Percentiles rank a stretch among this genome's conserved stretches.
These are phyloP conservation scores for Sclerotinia glacialis DNA, from an alignment of 2,329 filamentous ascomycete species.

Conservation along the genomic window DNA sequence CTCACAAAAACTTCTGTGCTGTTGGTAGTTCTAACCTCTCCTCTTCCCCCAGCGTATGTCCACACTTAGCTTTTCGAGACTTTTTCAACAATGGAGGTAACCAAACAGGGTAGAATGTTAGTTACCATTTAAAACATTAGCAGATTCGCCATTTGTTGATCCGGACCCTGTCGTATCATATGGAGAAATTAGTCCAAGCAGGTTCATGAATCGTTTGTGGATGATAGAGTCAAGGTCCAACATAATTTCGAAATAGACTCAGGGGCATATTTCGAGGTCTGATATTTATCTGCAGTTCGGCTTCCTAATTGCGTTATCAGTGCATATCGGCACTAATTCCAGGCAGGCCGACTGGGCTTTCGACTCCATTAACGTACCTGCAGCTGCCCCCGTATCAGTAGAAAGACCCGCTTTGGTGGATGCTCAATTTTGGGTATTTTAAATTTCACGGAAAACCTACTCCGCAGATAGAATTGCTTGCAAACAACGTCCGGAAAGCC, in stretches of 20 bases:
- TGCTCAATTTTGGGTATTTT: background rate
- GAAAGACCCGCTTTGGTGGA: background rate
- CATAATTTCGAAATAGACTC: background rate
- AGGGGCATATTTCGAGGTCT: background rate
- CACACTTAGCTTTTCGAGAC: background rate
- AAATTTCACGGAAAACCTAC: background rate
- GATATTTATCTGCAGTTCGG: constrained; percentile 7
- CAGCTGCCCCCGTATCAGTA: background rate
- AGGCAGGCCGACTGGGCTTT: background rate
- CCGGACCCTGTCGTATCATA: background rate
- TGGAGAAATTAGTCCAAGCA: too few species aligned
- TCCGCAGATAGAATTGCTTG: background rate
- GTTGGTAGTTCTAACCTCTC: background rate
- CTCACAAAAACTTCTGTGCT: background rate
- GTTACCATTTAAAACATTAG: background rate
- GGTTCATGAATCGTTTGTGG: background rate
- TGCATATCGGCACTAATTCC: background rate
- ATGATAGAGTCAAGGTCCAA: background rate
- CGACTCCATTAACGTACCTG: background rate
- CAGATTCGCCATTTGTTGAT: background rate
- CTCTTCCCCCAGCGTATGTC: background rate
- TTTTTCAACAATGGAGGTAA: background rate
- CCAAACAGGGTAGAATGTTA: background rate
- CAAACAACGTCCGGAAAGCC: background rate
- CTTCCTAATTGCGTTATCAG: constrained; percentile 3